Evolutionary conservation across 2,329 filamentous ascomycete genomes (phyloP), one percentile per base, ranked within the genome.

Genomic region (Colletotrichum sp.): DNA sequence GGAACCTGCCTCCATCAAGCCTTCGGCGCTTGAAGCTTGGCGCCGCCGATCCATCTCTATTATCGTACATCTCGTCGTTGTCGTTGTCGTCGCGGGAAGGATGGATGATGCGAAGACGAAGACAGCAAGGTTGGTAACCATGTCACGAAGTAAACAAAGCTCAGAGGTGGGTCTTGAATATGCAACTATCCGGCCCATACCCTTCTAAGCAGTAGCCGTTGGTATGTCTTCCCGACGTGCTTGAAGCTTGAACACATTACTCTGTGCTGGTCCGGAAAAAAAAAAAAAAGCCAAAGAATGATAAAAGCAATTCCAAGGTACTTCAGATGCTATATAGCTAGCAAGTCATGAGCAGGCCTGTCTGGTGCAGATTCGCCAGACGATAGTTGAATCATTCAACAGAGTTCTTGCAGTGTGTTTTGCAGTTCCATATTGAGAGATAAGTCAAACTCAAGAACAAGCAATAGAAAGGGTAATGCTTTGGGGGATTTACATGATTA

Each of bases 11-110:
- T 38, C 81, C 81, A 78, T 94, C 91, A n/a, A 95, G 83, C 83
- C 90, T 93, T 52, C 93, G 90, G 79, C 93, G 87, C 83, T 93
- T 94, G 6, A 92, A 91, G 81, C 90, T 92, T 67, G 81, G 83
- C n/a, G 32, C 60, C 16, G 36, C 36, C 21, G 75, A 79, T 24
- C 83, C 80, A 38, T 80, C 80, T 73, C 82, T 77, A 58, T 84
- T 81, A 32, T 80, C 81, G 58, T 80, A 80, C 80, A 84, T 84
- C 6, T 32, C 67, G 30, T 64, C n/a, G 26, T 36, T 21, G 30
- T 32, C 26, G 58, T 6, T 61, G 18, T 61, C 30, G 58, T 21
- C 28, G 43, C 43, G n/a, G 43, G 10, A 13, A 4, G n/a, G n/a
- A 52, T 21, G 0, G 38, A 12, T n/a, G 43, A 21, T 52, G 12